A percentile compares a stretch with the other conserved stretches of the same genome.
Conservation (phyloP, 2,329 filamentous ascomycete species). For the Clonostachys sp. region DNA sequence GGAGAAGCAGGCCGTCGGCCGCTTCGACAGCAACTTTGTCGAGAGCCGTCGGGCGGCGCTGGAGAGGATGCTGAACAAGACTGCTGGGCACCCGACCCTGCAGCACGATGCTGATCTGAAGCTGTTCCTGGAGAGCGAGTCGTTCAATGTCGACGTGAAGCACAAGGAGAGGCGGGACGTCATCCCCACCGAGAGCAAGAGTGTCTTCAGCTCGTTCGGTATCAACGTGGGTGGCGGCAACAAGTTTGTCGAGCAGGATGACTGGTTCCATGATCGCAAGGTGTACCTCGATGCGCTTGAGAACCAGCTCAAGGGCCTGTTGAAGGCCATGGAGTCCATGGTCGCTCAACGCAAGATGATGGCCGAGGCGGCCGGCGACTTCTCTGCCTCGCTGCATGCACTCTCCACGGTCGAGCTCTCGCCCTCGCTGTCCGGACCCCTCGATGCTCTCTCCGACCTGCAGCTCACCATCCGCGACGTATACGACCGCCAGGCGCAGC, state of each 20-base stretch:
- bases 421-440: slow-evolving; percentile 77
- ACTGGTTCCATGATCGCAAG: slow-evolving; percentile 97
- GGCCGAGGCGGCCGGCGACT: slow-evolving; percentile 88
- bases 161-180: slow-evolving; percentile 93
- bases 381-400: slow-evolving; percentile 87
- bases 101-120: slow-evolving; percentile 94
- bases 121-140: slow-evolving; percentile 92
- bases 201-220: slow-evolving; percentile 82
- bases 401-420: slow-evolving; percentile 91
- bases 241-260: slow-evolving; percentile 97
- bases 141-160: slow-evolving; percentile 95
- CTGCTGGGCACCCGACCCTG: slow-evolving; percentile 78
- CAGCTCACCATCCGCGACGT: slow-evolving; percentile 92
- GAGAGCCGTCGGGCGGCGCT: slow-evolving; percentile 86
- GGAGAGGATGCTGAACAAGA: slow-evolving; percentile 98
- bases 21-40: slow-evolving; percentile 95
- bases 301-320: slow-evolving; percentile 80
- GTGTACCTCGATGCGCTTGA: slow-evolving; percentile 94
- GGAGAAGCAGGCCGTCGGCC: slow-evolving; percentile 94
- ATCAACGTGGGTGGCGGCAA: slow-evolving; percentile 70
- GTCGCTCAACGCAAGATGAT: slow-evolving; percentile 89
- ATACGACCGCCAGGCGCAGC: slow-evolving; percentile 94
- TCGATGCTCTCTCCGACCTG: slow-evolving; percentile 88
- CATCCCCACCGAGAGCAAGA: slow-evolving; percentile 83
- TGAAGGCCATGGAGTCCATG: slow-evolving; percentile 93